A percentile compares a stretch with the other conserved stretches of the same genome.
Conservation (phyloP, 169 alveolate species). For the Eimeria praecox region DNA sequence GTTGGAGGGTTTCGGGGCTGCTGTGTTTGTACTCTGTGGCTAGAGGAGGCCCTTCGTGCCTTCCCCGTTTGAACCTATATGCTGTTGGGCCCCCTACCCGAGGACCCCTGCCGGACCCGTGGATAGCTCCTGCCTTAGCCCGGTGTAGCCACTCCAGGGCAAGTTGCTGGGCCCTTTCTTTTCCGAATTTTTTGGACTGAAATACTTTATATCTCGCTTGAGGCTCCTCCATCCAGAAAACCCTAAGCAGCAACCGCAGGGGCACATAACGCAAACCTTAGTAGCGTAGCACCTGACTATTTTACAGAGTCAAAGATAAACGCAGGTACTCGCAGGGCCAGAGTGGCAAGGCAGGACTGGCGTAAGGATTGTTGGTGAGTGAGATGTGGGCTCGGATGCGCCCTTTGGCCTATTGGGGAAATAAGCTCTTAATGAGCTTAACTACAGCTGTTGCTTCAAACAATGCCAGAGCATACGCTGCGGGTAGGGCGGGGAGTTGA, state of each 20-base stretch:
- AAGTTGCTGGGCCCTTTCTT: constrained; percentile 82
- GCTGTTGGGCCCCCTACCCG: constrained; percentile 60
- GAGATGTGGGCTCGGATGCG: neutral
- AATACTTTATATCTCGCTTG: constrained; percentile 80
- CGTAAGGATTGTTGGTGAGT: neutral
- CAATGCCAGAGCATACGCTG: neutral
- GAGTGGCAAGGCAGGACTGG: neutral
- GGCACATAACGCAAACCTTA: neutral
- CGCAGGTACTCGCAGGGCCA: neutral
- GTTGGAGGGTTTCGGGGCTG: constrained; percentile 62
- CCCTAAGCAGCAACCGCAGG: constrained; percentile 25
- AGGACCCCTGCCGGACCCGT: constrained; percentile 74
- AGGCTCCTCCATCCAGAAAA: constrained; percentile 81
- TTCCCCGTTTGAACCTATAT: constrained; percentile 56
- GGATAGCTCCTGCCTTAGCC: constrained; percentile 78
- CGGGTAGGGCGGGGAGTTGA: neutral
- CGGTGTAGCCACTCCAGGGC: constrained; percentile 82
- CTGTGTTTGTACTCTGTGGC: constrained; percentile 74
- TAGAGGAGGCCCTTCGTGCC: constrained; percentile 60
- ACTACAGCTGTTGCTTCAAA: neutral
- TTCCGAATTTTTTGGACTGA: constrained; percentile 81
- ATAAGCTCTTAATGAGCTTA: neutral
- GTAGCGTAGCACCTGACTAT: neutral
- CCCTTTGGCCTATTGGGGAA: neutral
- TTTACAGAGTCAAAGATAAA: neutral